A percentile compares a stretch with the other conserved stretches of the same genome.
Conservation (phyloP, 495 filamentous ascomycete species). For the Penicillium pulvis region DNA sequence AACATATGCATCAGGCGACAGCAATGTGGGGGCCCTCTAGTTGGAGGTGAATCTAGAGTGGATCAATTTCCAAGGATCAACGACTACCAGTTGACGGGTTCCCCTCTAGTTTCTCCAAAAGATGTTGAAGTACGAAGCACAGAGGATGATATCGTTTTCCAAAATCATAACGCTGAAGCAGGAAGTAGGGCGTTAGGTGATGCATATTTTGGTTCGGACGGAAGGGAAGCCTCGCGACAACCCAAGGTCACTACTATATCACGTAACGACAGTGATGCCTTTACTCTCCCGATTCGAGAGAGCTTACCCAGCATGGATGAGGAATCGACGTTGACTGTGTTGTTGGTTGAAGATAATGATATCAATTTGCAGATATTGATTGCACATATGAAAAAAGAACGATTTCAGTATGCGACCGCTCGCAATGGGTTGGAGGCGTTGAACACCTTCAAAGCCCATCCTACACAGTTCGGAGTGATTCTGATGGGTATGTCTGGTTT, state of each 20-base stretch:
- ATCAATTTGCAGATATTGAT: constrained; percentile 36
- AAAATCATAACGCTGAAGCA: background rate
- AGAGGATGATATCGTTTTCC: background rate
- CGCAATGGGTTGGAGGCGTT: constrained; percentile 57
- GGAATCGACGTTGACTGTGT: constrained; percentile 6
- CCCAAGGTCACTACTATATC: background rate
- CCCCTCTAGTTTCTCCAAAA: background rate
- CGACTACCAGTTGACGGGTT: background rate
- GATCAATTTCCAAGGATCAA: background rate
- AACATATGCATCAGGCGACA: constrained; percentile 29
- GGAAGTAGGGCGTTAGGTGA: no score
- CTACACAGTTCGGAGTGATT: constrained; percentile 41
- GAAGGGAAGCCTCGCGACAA: background rate
- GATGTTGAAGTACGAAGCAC: no score
- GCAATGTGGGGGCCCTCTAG: constrained; percentile 20
- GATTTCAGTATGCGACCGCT: constrained; percentile 34
- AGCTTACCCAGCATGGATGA: background rate
- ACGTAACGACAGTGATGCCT: background rate
- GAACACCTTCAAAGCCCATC: constrained; percentile 39
- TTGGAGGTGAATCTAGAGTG: constrained; percentile 13
- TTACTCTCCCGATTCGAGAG: background rate
- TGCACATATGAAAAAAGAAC: constrained; percentile 42
- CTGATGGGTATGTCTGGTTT: constrained; percentile 47
- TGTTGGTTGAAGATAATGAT: constrained; percentile 45
- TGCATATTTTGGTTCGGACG: no score